Conservation (phyloP, 2,329 filamentous ascomycete genomes). For the Fusarium austroafricanum region DNA sequence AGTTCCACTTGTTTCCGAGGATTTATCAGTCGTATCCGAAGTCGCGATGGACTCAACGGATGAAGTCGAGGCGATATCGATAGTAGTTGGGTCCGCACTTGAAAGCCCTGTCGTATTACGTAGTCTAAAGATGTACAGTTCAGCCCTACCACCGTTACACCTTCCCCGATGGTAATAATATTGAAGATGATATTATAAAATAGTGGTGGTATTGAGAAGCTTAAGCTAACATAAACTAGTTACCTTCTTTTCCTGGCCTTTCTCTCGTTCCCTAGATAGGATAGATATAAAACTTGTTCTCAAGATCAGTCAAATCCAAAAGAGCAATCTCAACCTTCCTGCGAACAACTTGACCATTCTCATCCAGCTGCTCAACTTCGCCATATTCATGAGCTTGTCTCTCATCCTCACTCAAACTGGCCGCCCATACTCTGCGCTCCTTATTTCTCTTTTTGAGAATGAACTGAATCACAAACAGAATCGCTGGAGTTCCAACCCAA, state of each 20-base stretch:
- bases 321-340: conserved; percentile 52
- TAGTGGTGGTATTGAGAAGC: no score
- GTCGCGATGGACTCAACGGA: background rate
- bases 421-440: conserved; percentile 40
- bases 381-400: conserved; percentile 42
- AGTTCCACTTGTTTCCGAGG: no score
- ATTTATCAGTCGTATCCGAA: background rate
- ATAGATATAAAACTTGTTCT: conserved; percentile 55
- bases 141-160: no score
- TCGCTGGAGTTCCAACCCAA: conserved; percentile 51
- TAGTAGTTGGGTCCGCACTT: background rate
- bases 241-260: no score
- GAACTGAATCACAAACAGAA: conserved; percentile 49
- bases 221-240: no score
- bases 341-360: conserved; percentile 45
- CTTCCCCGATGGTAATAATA: no score
- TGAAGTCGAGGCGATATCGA: no score
- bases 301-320: conserved; percentile 54
- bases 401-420: conserved; percentile 19
- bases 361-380: conserved; percentile 46
- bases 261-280: conserved; percentile 16
- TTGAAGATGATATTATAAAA: no score
- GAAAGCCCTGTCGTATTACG: background rate
- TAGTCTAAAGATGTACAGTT: no score
- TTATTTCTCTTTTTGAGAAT: conserved; percentile 50